Conservation (phyloP, 805 yeast genomes). For the Pichia eremophila region DNA sequence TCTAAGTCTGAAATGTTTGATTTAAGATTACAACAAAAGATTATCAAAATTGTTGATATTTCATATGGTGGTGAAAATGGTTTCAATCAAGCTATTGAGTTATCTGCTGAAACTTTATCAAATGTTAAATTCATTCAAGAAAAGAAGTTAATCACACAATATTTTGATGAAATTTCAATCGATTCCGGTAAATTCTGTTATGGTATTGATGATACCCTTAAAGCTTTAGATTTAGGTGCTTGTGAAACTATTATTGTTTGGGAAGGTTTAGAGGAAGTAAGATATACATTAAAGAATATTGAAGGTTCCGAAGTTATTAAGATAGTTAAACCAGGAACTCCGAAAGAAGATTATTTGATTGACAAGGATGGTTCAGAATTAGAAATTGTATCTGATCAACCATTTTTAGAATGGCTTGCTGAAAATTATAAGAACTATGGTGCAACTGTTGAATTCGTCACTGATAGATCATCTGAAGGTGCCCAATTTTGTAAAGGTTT, state of each 20-base stretch:
- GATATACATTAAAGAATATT: constrained; percentile 76
- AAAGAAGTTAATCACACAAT: constrained; percentile 83
- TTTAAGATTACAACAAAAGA: constrained; percentile 74
- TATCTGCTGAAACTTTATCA: constrained; percentile 92
- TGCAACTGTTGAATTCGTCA: constrained; percentile 91
- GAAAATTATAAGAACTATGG: constrained; percentile 93
- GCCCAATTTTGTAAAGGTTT: constrained; percentile 96
- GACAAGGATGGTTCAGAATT: constrained; percentile 86
- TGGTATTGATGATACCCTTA: constrained; percentile 92
- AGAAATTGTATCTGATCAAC: constrained; percentile 78
- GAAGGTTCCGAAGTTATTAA: constrained; percentile 73
- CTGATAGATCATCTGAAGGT: constrained; percentile 96
- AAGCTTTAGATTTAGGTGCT: constrained; percentile 94
- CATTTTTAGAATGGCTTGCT: constrained; percentile 94
- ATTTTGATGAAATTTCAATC: constrained; percentile 95
- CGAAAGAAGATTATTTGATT: constrained; percentile 64
- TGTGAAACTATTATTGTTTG: constrained; percentile 87
- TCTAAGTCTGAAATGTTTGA: constrained; percentile 91
- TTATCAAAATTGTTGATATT: constrained; percentile 88
- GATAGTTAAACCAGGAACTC: constrained; percentile 61
- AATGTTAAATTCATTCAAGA: constrained; percentile 98
- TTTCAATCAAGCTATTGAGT: constrained; percentile 97
- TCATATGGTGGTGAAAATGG: constrained; percentile 99
- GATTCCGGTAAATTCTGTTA: constrained; percentile 97
- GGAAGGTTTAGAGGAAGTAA: constrained; percentile 78